Evolutionary conservation across 129 eudicot species (phyloP), one percentile per base, ranked within the genome.

Genomic region (Deinandra increscens): DNA sequence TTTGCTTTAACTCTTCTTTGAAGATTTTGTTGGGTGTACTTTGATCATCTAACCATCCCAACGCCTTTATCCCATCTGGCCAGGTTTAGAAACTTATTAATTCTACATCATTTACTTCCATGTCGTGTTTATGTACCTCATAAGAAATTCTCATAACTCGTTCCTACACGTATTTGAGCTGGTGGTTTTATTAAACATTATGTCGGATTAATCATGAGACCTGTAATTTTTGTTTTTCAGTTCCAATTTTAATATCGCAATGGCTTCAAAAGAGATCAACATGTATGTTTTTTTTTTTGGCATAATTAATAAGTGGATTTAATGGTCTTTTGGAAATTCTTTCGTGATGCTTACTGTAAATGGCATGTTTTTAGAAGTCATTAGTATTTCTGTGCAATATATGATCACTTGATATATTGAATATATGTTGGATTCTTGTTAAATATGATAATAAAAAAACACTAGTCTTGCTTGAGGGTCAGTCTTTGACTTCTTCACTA

Each of bases 241-340:
- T 94, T 90, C 60, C 95, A 94, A 82, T 87, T 79, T 70, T 84
- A 94, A 71, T 90, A 94, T 65, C 85, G 99, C 51, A 89, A 67
- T 94, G 99, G 99, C 96, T 94, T 79, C 97, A 94, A 78, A 94
- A 94, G 82, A 85, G 97, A 80, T 94, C 63, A 94, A 94, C 33
- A 96, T 97, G 98, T 92, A 84, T 63, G 71, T 62, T 53, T 0
- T n/a, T n/a, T 34, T 45, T n/a, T n/a, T n/a, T n/a, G n/a, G 48
- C 36, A 9, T 10, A 73, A 34, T 36, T 34, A 19, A n/a, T 62
- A 46, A 34, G 22, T 10, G 44, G 45, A 9, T 7, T 23, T 9
- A 39, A 43, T 49, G 55, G 55, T 7, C 4, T n/a, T 49, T 49
- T 49, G 23, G 23, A n/a, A 17, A n/a, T 15, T 2, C 26, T 49